phyloP scores from a whole-genome alignment of 2,329 filamentous ascomycete species.

The Cryphonectria japonica region DNA sequence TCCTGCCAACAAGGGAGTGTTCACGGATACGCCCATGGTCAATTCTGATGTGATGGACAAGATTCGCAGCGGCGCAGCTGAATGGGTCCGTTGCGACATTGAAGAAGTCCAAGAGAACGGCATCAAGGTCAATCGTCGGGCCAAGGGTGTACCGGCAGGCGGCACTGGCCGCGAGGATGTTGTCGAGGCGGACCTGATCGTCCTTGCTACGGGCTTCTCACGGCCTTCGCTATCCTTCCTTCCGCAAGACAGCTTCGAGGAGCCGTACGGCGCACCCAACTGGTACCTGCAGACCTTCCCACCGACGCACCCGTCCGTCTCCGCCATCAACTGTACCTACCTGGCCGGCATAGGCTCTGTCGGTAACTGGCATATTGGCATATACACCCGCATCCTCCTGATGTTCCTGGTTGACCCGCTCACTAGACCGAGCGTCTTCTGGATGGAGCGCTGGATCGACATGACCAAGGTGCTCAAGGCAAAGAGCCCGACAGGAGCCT shows the following conservation, averaged over 20 bases:
- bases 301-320: conserved; percentile 71
- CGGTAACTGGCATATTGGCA: conserved; percentile 87
- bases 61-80: conserved; percentile 70
- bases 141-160: conserved; percentile 73
- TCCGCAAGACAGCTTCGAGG: conserved; percentile 71
- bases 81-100: conserved; percentile 84
- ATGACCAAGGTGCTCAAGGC: conserved; percentile 76
- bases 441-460: conserved; percentile 88
- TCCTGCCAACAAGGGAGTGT: conserved; percentile 72
- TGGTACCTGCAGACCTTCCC: conserved; percentile 92
- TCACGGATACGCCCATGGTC: conserved; percentile 84
- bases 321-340: conserved; percentile 83
- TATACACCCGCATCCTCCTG: conserved; percentile 82
- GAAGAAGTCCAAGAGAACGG: conserved; percentile 65
- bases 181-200: conserved; percentile 74
- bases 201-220: conserved; percentile 83
- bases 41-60: conserved; percentile 80
- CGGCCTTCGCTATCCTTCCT: conserved; percentile 75
- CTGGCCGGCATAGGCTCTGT: conserved; percentile 80
- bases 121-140: conserved; percentile 72
- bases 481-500: conserved; percentile 72
- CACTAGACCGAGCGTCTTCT: conserved; percentile 69
- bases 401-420: conserved; percentile 85
- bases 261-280: conserved; percentile 77
- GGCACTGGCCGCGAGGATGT: conserved; percentile 70